Base-by-base conservation (phyloP, 2,329 filamentous ascomycete species). In the Aureobasidium leucospermi region DNA sequence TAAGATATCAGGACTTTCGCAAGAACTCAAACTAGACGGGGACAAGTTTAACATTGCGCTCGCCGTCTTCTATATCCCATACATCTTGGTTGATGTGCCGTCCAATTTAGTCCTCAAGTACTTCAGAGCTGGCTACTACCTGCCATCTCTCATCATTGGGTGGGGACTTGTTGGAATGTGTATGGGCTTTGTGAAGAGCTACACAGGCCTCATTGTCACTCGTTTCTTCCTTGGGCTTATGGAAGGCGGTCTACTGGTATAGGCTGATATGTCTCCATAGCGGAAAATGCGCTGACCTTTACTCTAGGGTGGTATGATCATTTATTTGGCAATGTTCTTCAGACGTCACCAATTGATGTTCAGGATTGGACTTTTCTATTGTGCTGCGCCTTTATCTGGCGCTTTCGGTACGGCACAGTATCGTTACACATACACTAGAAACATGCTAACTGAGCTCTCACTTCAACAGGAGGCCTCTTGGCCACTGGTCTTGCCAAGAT, bases 261-360 rank as follows among this genome's bases (percentile, higher is more conserved):
- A 31, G 28, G 10, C 23, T 15, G 31, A 31, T 29, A 42, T 15
- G 39, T 15, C 34, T 9, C 34, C 8, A 8, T 36, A 9, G 8
- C 13, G 8, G 13, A 13, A 13, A 36, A 2, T 36, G 34, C 34
- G 15, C 48, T 52, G 8, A 52, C 36, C 28, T 4, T 10, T 15
- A 31, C 6, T 10, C 15, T 11, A 56, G 52, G 60, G 60, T 15
- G 62, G 62, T 9, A 62, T 65, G 63, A 74, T 76, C 59, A 71
- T 76, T 1, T 76, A 76, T 45, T 67, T 77, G 4, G 69, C 70
- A 13, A 75, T 76, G 70, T 76, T 75, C 60, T 76, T 76, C 61
- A 65, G 68, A 6, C 65, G 74, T 7, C 72, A 75, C 60, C 67
- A 75, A 52, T 66, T 77, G 48, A 67, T 77, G 62, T 71, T 75